These are phyloP conservation scores for Boletus semigastroideus DNA, from an alignment of 1,284 basidiomycete species.

Conservation along the genomic window DNA sequence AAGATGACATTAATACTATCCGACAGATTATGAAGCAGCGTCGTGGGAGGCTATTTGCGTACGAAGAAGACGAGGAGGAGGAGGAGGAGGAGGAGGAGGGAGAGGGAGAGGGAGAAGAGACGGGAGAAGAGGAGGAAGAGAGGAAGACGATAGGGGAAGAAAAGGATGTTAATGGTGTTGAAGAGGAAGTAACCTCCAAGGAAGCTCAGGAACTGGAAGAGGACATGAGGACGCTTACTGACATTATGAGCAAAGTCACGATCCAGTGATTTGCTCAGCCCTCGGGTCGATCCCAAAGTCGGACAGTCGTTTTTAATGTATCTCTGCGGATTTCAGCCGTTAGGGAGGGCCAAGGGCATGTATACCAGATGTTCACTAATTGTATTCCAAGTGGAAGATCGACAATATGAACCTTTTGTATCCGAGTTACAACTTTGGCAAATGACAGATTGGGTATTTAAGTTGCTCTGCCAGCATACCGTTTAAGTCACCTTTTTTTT, in stretches of 20 bases:
- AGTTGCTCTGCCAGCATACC: too few relatives aligned
- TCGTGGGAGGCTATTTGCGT: conserved; percentile 58
- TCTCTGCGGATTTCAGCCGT: conserved; percentile 4
- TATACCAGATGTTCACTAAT: conserved; percentile 28
- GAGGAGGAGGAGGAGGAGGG: conserved; percentile 43
- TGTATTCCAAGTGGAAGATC: conserved; percentile 4
- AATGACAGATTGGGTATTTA: background rate
- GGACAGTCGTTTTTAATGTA: background rate
- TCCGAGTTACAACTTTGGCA: background rate
- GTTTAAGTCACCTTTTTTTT: background rate
- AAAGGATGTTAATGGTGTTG: conserved; percentile 12
- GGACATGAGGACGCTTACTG: conserved; percentile 55
- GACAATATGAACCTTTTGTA: background rate
- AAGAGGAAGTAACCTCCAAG: conserved; percentile 30
- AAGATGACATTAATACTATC: conserved; percentile 61
- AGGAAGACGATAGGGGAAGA: conserved; percentile 35
- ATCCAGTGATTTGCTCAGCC: conserved; percentile 35
- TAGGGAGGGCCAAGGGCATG: conserved; percentile 8
- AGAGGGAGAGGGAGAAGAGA: conserved; percentile 44
- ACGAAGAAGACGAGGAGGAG: conserved; percentile 63
- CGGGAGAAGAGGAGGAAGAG: conserved; percentile 42
- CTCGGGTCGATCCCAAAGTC: background rate
- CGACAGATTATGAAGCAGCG: conserved; percentile 64
- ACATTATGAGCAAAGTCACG: conserved; percentile 56
- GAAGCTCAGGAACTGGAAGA: conserved; percentile 36